phyloP scores from a whole-genome alignment of 2,329 filamentous ascomycete species.

The Mollisiaceae sp. region DNA sequence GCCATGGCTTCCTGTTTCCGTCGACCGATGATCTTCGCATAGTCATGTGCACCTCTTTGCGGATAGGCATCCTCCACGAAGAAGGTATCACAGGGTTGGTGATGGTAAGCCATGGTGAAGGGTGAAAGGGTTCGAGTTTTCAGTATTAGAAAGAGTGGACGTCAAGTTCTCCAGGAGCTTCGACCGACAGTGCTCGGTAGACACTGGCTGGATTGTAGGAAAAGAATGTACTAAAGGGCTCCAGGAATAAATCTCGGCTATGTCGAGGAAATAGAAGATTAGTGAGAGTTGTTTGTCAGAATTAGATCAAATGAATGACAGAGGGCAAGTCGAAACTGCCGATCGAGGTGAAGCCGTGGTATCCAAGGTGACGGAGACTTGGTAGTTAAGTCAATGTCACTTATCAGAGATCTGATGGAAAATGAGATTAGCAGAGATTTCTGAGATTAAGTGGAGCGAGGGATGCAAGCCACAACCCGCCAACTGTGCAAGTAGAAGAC shows the following conservation, averaged over 20 bases:
- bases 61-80: conserved; percentile 61
- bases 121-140: conserved; percentile 18
- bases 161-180: conserved; percentile 47
- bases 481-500: conserved; percentile 4
- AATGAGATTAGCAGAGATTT: conserved; percentile 25
- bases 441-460: conserved; percentile 5
- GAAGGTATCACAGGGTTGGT: conserved; percentile 69
- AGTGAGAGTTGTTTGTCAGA: conserved; percentile 40
- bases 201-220: conserved; percentile 34
- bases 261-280: conserved; percentile 41
- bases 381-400: conserved; percentile 32
- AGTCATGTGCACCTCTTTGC: conserved; percentile 62
- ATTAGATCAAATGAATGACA: conserved; percentile 40
- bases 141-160: conserved; percentile 40
- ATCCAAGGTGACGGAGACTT: conserved; percentile 33
- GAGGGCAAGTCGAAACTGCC: conserved; percentile 36
- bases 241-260: conserved; percentile 33
- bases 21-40: conserved; percentile 77
- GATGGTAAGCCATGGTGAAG: conserved; percentile 40
- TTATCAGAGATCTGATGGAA: conserved; percentile 33
- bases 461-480: conserved; percentile 13
- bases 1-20: conserved; percentile 87
- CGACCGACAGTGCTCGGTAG: conserved; percentile 40
- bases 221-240: conserved; percentile 40
- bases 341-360: conserved; percentile 26